Conservation (phyloP, 495 filamentous ascomycete species). For the Letharia lupina region DNA sequence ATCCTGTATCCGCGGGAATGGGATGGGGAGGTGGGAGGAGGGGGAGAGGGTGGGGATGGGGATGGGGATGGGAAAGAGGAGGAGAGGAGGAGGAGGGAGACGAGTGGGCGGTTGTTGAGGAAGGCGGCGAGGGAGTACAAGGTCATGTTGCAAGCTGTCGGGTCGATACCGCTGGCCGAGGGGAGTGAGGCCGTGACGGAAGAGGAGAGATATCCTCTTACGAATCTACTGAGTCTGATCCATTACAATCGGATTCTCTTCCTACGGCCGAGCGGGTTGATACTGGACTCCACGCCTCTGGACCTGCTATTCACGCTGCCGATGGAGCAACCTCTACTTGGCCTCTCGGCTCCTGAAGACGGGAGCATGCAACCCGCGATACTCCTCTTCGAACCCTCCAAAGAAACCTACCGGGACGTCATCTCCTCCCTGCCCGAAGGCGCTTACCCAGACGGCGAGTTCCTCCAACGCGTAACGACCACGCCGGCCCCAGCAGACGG, state of each 20-base stretch:
- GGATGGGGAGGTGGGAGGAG: conserved; percentile 21
- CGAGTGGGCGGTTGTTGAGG: conserved; percentile 35
- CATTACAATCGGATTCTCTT: conserved; percentile 38
- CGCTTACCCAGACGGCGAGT: conserved; percentile 20
- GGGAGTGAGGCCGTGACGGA: conserved; percentile 20
- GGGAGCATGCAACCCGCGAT: conserved; percentile 15
- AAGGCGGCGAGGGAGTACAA: conserved; percentile 35
- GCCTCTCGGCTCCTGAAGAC: conserved; percentile 18
- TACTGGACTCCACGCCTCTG: conserved; percentile 35
- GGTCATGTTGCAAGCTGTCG: conserved; percentile 36
- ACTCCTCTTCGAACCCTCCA: conserved; percentile 24
- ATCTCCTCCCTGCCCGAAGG: conserved; percentile 16
- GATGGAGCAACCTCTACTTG: conserved; percentile 27
- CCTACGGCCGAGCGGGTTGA: conserved; percentile 33
- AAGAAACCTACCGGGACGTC: conserved; percentile 13
- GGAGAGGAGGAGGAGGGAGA: conserved; percentile 26
- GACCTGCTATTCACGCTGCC: conserved; percentile 37
- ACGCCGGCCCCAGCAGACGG: conserved; percentile 23
- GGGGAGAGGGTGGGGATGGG: conserved; percentile 20
- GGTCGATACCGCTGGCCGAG: conserved; percentile 25
- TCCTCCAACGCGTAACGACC: conserved; percentile 15
- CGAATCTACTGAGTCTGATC: conserved; percentile 32
- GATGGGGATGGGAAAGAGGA: conserved; percentile 11
- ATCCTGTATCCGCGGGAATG: conserved; percentile 39
- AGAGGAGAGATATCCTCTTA: conserved; percentile 29